These are phyloP conservation scores for Penicillium sp. DNA, from an alignment of 2,329 filamentous ascomycete species.

Conservation along the genomic window DNA sequence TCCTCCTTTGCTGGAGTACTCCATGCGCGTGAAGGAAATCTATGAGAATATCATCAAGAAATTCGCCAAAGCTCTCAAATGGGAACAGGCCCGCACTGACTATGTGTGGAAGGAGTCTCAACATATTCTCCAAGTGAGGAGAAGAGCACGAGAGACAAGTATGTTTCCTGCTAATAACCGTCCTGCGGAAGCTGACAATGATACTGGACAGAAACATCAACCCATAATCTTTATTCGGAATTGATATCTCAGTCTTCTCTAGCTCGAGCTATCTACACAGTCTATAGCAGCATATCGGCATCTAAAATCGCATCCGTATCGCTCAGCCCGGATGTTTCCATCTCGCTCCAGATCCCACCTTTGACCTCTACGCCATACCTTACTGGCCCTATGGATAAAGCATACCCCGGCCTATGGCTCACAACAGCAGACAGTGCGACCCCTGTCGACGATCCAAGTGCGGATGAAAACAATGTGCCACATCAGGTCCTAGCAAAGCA, in stretches of 20 bases:
- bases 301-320: constrained; percentile 84
- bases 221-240: constrained; percentile 42
- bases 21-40: constrained; percentile 69
- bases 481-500: constrained; percentile 71
- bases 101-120: constrained; percentile 93
- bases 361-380: constrained; percentile 69
- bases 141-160: constrained; percentile 68
- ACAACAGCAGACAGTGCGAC: constrained; percentile 82
- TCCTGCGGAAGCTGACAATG: constrained; percentile 14
- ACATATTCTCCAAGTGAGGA: constrained; percentile 74
- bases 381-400: constrained; percentile 64
- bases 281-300: constrained; percentile 76
- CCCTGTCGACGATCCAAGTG: constrained; percentile 60
- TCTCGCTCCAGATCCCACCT: constrained; percentile 63
- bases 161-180: background rate
- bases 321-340: constrained; percentile 62
- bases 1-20: constrained; percentile 73
- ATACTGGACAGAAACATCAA: constrained; percentile 31
- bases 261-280: constrained; percentile 75
- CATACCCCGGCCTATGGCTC: constrained; percentile 75
- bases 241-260: constrained; percentile 66
- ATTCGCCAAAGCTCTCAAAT: constrained; percentile 87
- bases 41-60: constrained; percentile 89
- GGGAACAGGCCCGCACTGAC: constrained; percentile 82
- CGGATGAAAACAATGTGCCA: constrained; percentile 57